phyloP scores from a whole-genome alignment of 768 basidiomycete genomes.

The Strobilomyces echinocephalus region DNA sequence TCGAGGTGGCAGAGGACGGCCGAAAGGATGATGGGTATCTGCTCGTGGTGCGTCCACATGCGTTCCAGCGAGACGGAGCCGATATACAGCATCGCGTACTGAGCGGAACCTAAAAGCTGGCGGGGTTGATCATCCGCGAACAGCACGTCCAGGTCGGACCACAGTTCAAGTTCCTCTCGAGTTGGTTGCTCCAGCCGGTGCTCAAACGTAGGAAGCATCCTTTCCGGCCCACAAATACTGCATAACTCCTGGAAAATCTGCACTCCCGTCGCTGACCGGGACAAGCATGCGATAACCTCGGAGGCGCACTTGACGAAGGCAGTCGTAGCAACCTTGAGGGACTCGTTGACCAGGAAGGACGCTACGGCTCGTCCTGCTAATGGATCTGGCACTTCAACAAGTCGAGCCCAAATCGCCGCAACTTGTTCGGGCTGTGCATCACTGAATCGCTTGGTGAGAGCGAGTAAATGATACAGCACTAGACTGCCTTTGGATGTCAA shows the following conservation, averaged over 20 bases:
- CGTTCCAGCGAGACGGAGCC: constrained; percentile 72
- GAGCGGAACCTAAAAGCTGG: constrained; percentile 71
- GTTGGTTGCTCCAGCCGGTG: constrained; percentile 60
- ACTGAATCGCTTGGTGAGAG: constrained; percentile 73
- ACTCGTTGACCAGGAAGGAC: constrained; percentile 83
- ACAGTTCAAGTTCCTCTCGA: constrained; percentile 65
- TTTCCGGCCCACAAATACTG: constrained; percentile 74
- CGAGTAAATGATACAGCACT: constrained; percentile 75
- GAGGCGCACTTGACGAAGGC: constrained; percentile 76
- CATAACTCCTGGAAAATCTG: constrained; percentile 81
- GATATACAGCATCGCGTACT: constrained; percentile 84
- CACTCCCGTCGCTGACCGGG: constrained; percentile 67
- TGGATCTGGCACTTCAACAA: constrained; percentile 68
- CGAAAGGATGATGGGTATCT: constrained; percentile 73
- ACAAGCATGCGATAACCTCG: constrained; percentile 78
- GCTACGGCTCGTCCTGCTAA: constrained; percentile 76
- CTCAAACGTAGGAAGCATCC: constrained; percentile 76
- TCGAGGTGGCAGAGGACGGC: constrained; percentile 80
- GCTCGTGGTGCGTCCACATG: constrained; percentile 66
- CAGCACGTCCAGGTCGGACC: constrained; percentile 74
- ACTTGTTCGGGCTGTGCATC: constrained; percentile 77
- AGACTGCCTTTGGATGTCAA: constrained; percentile 47
- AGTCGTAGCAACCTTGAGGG: constrained; percentile 74
- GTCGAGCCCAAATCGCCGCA: constrained; percentile 68
- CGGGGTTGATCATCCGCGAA: constrained; percentile 67